Evolutionary conservation across 73 alveolate genomes (phyloP).

Genomic region (Tetrahymena malaccensis): DNA sequence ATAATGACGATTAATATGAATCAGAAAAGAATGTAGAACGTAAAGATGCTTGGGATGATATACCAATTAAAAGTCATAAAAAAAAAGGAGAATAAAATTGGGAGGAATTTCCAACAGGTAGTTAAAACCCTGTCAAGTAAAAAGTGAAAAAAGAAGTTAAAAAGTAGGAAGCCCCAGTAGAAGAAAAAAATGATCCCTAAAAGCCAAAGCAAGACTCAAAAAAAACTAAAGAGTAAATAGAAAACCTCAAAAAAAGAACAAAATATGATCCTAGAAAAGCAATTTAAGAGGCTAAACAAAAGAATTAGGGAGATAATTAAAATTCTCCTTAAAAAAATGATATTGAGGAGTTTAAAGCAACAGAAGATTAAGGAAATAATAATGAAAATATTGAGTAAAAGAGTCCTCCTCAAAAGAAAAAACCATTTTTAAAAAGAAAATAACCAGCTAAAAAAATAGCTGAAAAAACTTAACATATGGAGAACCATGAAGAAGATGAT

Average conservation of each 20-base stretch:
- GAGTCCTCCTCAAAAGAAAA: not conserved
- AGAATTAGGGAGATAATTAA: not conserved
- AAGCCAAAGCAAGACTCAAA: not conserved
- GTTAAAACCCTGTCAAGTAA: not conserved
- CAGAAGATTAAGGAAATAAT: not conserved
- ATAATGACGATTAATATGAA: not conserved
- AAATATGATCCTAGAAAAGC: slow-evolving; percentile 48
- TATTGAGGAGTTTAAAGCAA: not conserved
- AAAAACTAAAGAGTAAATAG: not conserved
- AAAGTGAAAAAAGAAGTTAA: not conserved
- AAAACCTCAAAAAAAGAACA: slow-evolving; percentile 38
- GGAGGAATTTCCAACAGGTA: not conserved
- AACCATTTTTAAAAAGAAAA: not conserved
- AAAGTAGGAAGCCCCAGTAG: not conserved
- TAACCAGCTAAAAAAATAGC: not conserved
- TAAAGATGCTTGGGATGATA: not conserved
- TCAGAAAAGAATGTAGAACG: not conserved
- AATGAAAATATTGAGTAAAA: not conserved
- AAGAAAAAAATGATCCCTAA: not conserved
- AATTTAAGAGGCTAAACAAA: slow-evolving; percentile 20
- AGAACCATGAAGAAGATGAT: not conserved
- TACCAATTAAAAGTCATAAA: not conserved
- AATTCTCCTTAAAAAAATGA: not conserved
- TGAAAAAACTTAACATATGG: not conserved
- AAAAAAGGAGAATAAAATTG: not conserved